Conservation (phyloP, 2,329 filamentous ascomycete species). For the Scedosporium minutisporum region DNA sequence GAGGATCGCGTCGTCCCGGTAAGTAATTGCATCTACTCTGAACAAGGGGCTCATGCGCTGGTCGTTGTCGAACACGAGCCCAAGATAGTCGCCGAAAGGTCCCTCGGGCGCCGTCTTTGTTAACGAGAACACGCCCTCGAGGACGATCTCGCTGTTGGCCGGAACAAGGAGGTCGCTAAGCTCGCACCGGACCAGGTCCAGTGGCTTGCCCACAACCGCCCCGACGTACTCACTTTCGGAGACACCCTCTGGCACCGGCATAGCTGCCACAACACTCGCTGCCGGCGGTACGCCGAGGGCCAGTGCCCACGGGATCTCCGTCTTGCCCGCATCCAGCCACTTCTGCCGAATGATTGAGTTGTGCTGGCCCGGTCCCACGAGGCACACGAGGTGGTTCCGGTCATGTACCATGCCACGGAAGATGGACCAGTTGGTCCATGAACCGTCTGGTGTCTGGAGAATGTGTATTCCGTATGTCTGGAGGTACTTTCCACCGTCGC, state of each 20-base stretch:
- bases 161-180: slow-evolving; percentile 38
- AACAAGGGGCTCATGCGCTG: slow-evolving; percentile 26
- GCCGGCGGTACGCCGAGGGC: slow-evolving; percentile 38
- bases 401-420: slow-evolving; percentile 36
- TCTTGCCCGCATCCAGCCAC: slow-evolving; percentile 33
- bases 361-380: slow-evolving; percentile 36
- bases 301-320: slow-evolving; percentile 36
- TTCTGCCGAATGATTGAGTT: slow-evolving; percentile 33
- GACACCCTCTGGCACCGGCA: slow-evolving; percentile 39
- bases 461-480: slow-evolving; percentile 41
- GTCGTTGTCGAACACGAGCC: slow-evolving; percentile 28
- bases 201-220: slow-evolving; percentile 29
- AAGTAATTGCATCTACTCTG: slow-evolving; percentile 35
- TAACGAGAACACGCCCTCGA: slow-evolving; percentile 37
- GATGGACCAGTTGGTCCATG: slow-evolving; percentile 39
- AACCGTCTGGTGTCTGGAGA: slow-evolving; percentile 31
- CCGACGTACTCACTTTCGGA: slow-evolving; percentile 39
- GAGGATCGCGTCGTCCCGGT: slow-evolving; percentile 36
- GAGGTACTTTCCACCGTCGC: slow-evolving; percentile 39
- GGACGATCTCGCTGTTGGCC: slow-evolving; percentile 38
- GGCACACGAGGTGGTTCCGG: slow-evolving; percentile 27
- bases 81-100: slow-evolving; percentile 33
- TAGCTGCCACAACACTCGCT: slow-evolving; percentile 35
- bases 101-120: slow-evolving; percentile 33
- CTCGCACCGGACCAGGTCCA: slow-evolving; percentile 43